Evolutionary conservation across 2,329 filamentous ascomycete species (phyloP), one percentile per base, ranked within the genome.

Genomic region (Stachybotrys elegans): DNA sequence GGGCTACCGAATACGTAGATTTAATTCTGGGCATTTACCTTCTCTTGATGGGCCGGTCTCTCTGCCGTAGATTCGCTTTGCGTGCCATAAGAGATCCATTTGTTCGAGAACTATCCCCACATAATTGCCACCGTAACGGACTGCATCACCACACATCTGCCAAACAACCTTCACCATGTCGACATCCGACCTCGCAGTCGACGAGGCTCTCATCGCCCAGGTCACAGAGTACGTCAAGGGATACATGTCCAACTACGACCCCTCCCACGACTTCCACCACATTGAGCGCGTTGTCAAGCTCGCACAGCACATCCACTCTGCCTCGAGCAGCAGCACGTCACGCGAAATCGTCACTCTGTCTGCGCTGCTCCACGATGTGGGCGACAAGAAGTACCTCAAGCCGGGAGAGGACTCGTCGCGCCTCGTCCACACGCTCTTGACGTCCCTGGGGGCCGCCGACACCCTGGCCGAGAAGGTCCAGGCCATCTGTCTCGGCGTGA

Each of bases 231-330:
- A 84, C 60, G 83, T 88, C 43, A 70, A 80, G 57, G 69, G 73
- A 34, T 89, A 86, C 71, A 92, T 91, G 84, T 72, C 79, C 37
- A 73, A 78, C 50, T 88, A 88, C 66, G 91, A 96, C 67, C 81
- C 81, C 42, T 95, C 88, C 2, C 91, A 96, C 70, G 88, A 95
- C 69, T 94, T 88, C 71, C 72, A 79, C 45, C 91, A 96, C 64
- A 87, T 95, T 57, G 71, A 81, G 50, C 84, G 91, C 43, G 90
- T 96, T 19, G 69, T 90, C 19, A 75, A 77, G n/a, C 78, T 93
- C 27, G 79, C 89, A 6, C 79, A 79, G 37, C 69, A 76, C 52
- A 84, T 90, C 49, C 73, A 86, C 46, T 57, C 70, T 40, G 61
- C 65, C 32, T 76, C 82, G 43, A 17, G n/a, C 8, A 64, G 58